phyloP scores from a whole-genome alignment of 2,329 filamentous ascomycete genomes.

The Trichophyton simii region DNA sequence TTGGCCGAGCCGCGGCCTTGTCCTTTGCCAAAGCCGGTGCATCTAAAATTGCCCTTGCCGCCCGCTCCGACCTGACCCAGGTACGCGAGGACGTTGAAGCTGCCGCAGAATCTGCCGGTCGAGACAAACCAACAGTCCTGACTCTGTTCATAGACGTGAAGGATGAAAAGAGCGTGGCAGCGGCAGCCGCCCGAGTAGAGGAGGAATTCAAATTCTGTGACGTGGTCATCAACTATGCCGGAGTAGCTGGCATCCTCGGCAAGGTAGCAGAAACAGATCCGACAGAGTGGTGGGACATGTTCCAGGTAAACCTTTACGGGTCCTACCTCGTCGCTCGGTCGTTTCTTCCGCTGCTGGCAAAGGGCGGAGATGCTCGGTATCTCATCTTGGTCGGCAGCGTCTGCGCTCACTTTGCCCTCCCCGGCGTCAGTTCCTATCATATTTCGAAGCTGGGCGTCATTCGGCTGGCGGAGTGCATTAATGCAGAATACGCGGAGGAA shows the following conservation, averaged over 20 bases:
- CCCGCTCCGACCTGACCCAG: constrained; percentile 37
- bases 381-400: constrained; percentile 39
- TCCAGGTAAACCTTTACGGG: constrained; percentile 40
- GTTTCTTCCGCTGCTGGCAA: constrained; percentile 34
- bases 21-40: constrained; percentile 45
- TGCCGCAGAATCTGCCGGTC: constrained; percentile 27
- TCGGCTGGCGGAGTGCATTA: constrained; percentile 39
- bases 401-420: constrained; percentile 25
- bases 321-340: constrained; percentile 35
- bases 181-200: constrained; percentile 24
- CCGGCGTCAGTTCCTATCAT: constrained; percentile 34
- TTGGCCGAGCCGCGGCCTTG: constrained; percentile 43
- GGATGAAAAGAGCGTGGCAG: constrained; percentile 24
- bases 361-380: constrained; percentile 23
- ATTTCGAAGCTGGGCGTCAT: constrained; percentile 39
- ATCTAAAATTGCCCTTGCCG: constrained; percentile 41
- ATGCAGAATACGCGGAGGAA: constrained; percentile 34
- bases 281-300: constrained; percentile 31
- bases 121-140: constrained; percentile 30
- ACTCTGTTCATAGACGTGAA: constrained; percentile 35
- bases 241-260: constrained; percentile 19
- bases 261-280: constrained; percentile 27
- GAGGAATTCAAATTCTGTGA: constrained; percentile 28
- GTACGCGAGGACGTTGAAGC: constrained; percentile 25
- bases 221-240: constrained; percentile 40